These are phyloP conservation scores for Aspergillus viridinutans DNA, from an alignment of 2,329 filamentous ascomycete genomes.

Conservation along the genomic window DNA sequence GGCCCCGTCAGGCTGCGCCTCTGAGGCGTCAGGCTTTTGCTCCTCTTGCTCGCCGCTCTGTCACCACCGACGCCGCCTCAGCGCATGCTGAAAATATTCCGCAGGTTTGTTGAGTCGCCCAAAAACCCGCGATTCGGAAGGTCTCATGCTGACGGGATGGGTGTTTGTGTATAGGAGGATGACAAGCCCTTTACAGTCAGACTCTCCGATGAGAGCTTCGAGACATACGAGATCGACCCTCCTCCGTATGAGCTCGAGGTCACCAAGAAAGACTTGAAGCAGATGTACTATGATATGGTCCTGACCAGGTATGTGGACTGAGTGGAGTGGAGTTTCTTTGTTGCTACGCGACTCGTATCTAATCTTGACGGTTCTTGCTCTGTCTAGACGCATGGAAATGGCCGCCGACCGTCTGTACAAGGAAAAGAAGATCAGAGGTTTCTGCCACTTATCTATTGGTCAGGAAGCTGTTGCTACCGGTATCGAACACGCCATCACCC, in stretches of 20 bases:
- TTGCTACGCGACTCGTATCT: background rate
- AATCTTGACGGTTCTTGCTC: background rate
- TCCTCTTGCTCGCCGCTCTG: constrained; percentile 61
- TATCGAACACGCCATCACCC: constrained; percentile 92
- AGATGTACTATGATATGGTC: constrained; percentile 99
- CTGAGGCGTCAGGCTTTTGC: constrained; percentile 48
- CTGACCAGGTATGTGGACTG: constrained; percentile 69
- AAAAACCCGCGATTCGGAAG: constrained; percentile 1
- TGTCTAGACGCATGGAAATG: constrained; percentile 94
- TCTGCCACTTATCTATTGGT: constrained; percentile 97
- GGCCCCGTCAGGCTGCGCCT: constrained; percentile 58
- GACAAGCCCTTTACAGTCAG: constrained; percentile 88
- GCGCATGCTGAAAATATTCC: constrained; percentile 81
- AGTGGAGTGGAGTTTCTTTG: background rate
- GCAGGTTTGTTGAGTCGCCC: constrained; percentile 54
- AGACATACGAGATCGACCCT: constrained; percentile 98
- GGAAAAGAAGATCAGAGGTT: constrained; percentile 99
- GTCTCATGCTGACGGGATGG: constrained; percentile 18
- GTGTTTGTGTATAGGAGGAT: constrained; percentile 62
- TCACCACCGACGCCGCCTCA: constrained; percentile 93
- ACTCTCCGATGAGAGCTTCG: constrained; percentile 97
- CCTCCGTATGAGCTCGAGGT: constrained; percentile 87
- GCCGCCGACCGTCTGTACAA: constrained; percentile 98
- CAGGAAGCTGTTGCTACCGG: constrained; percentile 97
- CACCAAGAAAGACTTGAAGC: constrained; percentile 96